Evolutionary conservation across 2,329 filamentous ascomycete species (phyloP).

Genomic region (Arthrobotrys iridis): DNA sequence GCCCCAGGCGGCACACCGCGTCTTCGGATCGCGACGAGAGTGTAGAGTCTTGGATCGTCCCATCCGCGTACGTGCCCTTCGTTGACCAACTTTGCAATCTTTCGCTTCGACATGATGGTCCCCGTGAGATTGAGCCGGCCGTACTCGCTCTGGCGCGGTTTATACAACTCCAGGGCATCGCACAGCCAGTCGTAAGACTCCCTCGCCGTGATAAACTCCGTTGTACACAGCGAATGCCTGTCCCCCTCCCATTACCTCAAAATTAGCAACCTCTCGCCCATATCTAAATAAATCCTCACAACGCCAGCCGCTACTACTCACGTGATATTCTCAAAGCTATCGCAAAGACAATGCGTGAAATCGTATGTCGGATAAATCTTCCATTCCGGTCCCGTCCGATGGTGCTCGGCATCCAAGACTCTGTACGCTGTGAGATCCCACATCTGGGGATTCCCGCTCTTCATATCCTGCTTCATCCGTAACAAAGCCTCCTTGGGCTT

Average conservation of each 20-base stretch:
- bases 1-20: slow-evolving; percentile 88
- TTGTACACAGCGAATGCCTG: slow-evolving; percentile 85
- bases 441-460: slow-evolving; percentile 88
- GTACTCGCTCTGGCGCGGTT: slow-evolving; percentile 93
- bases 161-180: slow-evolving; percentile 80
- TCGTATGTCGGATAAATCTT: slow-evolving; percentile 96
- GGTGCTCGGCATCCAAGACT: slow-evolving; percentile 77
- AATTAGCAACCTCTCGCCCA: slow-evolving; percentile 4
- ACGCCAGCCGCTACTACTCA: slow-evolving; percentile 6
- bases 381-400: slow-evolving; percentile 84
- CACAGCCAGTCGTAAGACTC: slow-evolving; percentile 93
- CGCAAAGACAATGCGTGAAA: slow-evolving; percentile 88
- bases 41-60: slow-evolving; percentile 92
- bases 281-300: background rate
- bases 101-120: slow-evolving; percentile 86
- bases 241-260: too few relatives aligned
- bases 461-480: slow-evolving; percentile 90
- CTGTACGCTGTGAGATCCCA: slow-evolving; percentile 95
- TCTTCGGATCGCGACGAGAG: slow-evolving; percentile 81
- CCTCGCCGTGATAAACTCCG: slow-evolving; percentile 85
- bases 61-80: slow-evolving; percentile 82
- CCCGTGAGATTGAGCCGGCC: slow-evolving; percentile 81
- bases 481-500: slow-evolving; percentile 83
- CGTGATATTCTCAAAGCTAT: slow-evolving; percentile 90
- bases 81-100: slow-evolving; percentile 80